Percentiles rank a stretch among this genome's conserved stretches.
phyloP scores from a whole-genome alignment of 108 stramenopile genomes.

The Nitzschia sp. region DNA sequence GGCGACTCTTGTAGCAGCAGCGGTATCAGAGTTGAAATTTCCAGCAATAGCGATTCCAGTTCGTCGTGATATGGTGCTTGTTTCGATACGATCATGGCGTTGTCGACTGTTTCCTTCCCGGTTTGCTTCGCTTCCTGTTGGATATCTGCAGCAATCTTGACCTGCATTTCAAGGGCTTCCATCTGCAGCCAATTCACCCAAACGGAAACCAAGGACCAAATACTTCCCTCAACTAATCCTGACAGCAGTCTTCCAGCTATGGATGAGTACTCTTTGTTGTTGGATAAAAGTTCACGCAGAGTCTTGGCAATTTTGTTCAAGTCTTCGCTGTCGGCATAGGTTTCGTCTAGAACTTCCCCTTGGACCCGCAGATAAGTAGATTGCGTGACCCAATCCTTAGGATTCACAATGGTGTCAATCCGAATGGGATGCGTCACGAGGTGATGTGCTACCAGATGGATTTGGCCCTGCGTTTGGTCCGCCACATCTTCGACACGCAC shows the following conservation, averaged over 20 bases:
- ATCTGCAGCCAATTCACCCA: conserved; percentile 12
- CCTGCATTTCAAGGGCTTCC: conserved; percentile 9
- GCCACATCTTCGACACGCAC: conserved; percentile 15
- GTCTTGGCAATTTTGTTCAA: neutral
- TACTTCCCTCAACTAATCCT: conserved; percentile 5
- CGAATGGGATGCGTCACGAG: conserved; percentile 11
- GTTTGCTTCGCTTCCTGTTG: conserved; percentile 5
- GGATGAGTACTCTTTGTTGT: neutral
- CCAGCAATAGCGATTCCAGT: conserved; percentile 5
- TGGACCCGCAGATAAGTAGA: conserved; percentile 26
- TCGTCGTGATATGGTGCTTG: conserved; percentile 12
- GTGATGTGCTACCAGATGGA: conserved; percentile 21
- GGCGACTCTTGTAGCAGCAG: conserved; percentile 21
- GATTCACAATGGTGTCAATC: conserved; percentile 15
- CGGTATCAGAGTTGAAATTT: conserved; percentile 16
- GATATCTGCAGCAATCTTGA: conserved; percentile 14
- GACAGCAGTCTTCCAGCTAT: neutral
- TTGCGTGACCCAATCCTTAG: conserved; percentile 9
- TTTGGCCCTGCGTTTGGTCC: conserved; percentile 19
- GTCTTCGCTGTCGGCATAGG: neutral
- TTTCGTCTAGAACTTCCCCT: neutral
- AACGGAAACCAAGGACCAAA: conserved; percentile 14
- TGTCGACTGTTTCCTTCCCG: neutral
- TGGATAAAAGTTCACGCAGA: neutral
- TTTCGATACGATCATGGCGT: neutral